Conservation (phyloP, 495 filamentous ascomycete species). For the Friedmanniomyces simplex region DNA sequence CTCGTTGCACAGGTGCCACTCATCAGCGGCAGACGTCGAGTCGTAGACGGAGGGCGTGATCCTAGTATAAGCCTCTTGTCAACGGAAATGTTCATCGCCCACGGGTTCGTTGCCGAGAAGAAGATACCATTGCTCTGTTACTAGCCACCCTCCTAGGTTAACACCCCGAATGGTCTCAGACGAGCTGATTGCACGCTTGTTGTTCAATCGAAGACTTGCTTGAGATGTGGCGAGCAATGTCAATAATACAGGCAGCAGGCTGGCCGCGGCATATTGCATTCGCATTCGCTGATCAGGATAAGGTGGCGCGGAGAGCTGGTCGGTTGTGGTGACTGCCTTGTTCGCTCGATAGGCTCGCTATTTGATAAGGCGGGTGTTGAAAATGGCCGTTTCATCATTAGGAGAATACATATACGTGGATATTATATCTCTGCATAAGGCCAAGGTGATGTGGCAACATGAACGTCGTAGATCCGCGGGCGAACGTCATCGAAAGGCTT, state of each 20-base stretch:
- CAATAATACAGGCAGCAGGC: neutral
- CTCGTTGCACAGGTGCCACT: conserved; percentile 10
- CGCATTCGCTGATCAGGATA: neutral
- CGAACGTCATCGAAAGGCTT: neutral
- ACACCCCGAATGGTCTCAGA: neutral
- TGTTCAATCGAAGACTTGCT: neutral
- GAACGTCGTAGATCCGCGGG: neutral
- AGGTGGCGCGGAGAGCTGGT: too few species aligned
- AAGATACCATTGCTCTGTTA: conserved; percentile 7
- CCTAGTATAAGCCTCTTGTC: neutral
- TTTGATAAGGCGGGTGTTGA: too few species aligned
- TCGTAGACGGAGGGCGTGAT: conserved; percentile 6
- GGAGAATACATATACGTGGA: too few species aligned
- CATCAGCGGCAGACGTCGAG: neutral
- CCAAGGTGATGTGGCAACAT: neutral
- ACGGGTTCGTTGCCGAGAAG: neutral
- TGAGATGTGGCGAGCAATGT: neutral
- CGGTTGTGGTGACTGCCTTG: too few species aligned
- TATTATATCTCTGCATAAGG: neutral
- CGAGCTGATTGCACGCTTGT: neutral
- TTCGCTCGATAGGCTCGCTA: too few species aligned
- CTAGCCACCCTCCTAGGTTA: conserved; percentile 9
- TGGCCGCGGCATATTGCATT: neutral
- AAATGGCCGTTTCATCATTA: too few species aligned
- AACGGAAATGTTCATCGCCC: too few species aligned